phyloP scores from a whole-genome alignment of 2,329 filamentous ascomycete genomes.

The Penicillium oxalicum region DNA sequence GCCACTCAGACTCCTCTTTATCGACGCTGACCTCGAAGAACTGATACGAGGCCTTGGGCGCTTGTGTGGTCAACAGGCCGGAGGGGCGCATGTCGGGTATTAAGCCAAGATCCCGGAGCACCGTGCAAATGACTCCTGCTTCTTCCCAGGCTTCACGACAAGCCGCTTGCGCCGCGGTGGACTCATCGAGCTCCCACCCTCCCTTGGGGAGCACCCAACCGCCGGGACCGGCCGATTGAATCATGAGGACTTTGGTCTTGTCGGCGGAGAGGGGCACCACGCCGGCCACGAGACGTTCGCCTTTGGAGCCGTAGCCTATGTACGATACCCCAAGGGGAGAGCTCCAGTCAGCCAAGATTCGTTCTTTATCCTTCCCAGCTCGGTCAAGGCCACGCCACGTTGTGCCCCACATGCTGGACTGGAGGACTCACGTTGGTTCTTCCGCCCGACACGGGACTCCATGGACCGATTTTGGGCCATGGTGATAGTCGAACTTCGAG shows the following conservation, averaged over 20 bases:
- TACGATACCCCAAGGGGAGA: neutral
- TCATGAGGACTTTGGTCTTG: constrained; percentile 82
- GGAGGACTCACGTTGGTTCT: constrained; percentile 45
- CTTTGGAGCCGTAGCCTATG: constrained; percentile 81
- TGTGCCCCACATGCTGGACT: constrained; percentile 19
- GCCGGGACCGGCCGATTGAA: constrained; percentile 83
- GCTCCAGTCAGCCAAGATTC: constrained; percentile 16
- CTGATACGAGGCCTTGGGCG: constrained; percentile 61
- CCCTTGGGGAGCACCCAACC: constrained; percentile 97
- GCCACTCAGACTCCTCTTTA: constrained; percentile 81
- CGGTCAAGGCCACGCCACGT: neutral
- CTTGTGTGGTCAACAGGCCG: constrained; percentile 47
- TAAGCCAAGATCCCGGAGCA: constrained; percentile 77
- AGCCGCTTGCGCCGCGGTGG: constrained; percentile 74
- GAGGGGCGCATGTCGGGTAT: constrained; percentile 71
- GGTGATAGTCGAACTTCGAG: constrained; percentile 18
- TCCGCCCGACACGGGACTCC: constrained; percentile 44
- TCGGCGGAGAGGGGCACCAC: constrained; percentile 84
- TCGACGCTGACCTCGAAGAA: constrained; percentile 77
- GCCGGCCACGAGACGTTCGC: constrained; percentile 90
- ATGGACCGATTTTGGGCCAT: constrained; percentile 42
- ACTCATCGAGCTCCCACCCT: constrained; percentile 94
- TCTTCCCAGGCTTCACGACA: constrained; percentile 96
- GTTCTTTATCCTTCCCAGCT: too few species aligned
- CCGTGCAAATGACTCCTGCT: constrained; percentile 79